These are phyloP conservation scores for Telopea speciosissima DNA, from an alignment of 177 flowering plant genomes.

Conservation along the genomic window DNA sequence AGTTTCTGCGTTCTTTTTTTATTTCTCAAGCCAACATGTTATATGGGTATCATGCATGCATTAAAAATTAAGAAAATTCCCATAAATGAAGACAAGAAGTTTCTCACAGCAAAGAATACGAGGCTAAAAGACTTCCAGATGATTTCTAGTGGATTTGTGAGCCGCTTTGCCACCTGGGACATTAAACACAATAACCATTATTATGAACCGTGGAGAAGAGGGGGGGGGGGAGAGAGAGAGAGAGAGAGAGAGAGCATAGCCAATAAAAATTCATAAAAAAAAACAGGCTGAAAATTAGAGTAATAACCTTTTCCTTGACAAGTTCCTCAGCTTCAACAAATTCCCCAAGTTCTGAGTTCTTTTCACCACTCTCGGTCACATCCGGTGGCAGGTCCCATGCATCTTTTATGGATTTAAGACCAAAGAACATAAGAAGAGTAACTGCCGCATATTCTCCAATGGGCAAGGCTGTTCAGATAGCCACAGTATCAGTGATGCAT, in stretches of 20 bases:
- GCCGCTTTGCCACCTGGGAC: slow-evolving; percentile 60
- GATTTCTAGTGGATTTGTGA: slow-evolving; percentile 81
- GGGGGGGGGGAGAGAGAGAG: neutral
- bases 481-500: slow-evolving; percentile 6
- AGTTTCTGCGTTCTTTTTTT: neutral
- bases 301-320: slow-evolving; percentile 80
- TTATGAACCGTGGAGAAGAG: neutral
- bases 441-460: slow-evolving; percentile 97
- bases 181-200: slow-evolving; percentile 4
- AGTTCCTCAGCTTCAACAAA: slow-evolving; percentile 94
- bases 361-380: slow-evolving; percentile 33
- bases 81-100: slow-evolving; percentile 13
- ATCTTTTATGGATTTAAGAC: slow-evolving; percentile 85
- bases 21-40: neutral
- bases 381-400: slow-evolving; percentile 92
- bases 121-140: slow-evolving; percentile 96
- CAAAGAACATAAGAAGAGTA: slow-evolving; percentile 83
- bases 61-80: neutral
- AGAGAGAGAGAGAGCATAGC: neutral
- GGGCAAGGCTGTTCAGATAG: slow-evolving; percentile 68
- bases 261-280: slow-evolving; percentile 5
- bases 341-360: slow-evolving; percentile 71
- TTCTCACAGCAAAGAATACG: slow-evolving; percentile 86
- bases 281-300: neutral
- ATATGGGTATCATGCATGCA: neutral